Conservation (phyloP, 2,329 filamentous ascomycete species). For the Apiospora aurea region DNA sequence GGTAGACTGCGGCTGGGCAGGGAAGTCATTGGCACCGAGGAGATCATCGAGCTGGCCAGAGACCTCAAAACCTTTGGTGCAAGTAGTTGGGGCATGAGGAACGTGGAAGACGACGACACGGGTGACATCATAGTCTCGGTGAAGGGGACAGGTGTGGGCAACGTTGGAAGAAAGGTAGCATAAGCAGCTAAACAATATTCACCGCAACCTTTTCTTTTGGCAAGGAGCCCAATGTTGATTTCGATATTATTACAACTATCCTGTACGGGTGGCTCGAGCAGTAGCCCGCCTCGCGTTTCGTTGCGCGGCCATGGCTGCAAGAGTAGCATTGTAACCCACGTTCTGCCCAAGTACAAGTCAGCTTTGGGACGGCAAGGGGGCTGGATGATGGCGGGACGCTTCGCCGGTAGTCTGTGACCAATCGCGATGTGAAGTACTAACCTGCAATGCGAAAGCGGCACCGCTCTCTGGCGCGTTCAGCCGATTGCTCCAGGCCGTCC, state of each 20-base stretch:
- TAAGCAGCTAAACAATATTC: constrained; percentile 43
- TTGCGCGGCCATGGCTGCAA: constrained; percentile 59
- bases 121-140: constrained; percentile 86
- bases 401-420: background rate
- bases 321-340: constrained; percentile 60
- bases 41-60: constrained; percentile 79
- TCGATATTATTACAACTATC: constrained; percentile 22
- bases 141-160: constrained; percentile 91
- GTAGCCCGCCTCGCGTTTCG: constrained; percentile 46
- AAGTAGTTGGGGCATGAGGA: constrained; percentile 88
- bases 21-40: constrained; percentile 82
- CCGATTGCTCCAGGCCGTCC: constrained; percentile 53
- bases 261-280: constrained; percentile 34
- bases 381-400: background rate
- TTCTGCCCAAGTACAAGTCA: constrained; percentile 43
- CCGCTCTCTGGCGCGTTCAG: constrained; percentile 47
- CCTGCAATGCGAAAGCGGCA: constrained; percentile 55
- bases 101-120: constrained; percentile 70
- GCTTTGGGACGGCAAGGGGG: background rate
- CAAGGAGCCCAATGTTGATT: constrained; percentile 19
- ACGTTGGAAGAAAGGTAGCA: constrained; percentile 89
- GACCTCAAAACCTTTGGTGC: constrained; percentile 90
- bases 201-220: constrained; percentile 38
- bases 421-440: background rate
- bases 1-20: constrained; percentile 83